These are phyloP conservation scores for Quercus tomentella DNA, from an alignment of 331 rosid species.

Conservation along the genomic window DNA sequence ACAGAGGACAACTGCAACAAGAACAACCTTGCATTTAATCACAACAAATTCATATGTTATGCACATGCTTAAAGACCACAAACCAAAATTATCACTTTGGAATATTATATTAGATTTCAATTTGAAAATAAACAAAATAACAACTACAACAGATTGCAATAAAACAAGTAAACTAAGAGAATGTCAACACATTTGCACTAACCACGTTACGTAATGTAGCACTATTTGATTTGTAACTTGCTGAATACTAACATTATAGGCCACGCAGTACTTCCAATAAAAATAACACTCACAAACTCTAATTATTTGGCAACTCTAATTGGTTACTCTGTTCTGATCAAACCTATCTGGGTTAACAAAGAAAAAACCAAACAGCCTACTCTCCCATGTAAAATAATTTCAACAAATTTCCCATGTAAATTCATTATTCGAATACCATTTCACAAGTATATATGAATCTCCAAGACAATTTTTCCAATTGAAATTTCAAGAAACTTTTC, in stretches of 20 bases:
- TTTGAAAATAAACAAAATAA: no score
- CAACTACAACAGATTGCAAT: neutral
- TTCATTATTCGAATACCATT: neutral
- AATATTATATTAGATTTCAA: neutral
- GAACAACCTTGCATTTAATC: neutral
- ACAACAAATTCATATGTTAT: neutral
- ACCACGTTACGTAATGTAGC: neutral
- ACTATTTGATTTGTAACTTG: neutral
- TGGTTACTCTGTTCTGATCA: neutral
- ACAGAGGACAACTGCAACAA: conserved; percentile 69
- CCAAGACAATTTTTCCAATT: neutral
- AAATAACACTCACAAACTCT: no score
- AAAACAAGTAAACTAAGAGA: neutral
- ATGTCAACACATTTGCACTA: neutral
- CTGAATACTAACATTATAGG: neutral
- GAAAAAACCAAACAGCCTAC: neutral
- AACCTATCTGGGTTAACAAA: neutral
- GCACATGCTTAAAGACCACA: neutral
- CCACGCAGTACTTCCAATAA: no score
- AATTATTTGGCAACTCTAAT: no score
- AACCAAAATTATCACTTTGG: neutral
- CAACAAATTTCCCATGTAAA: neutral
- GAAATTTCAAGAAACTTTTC: neutral
- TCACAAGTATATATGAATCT: neutral
- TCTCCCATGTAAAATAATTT: neutral